Evolutionary conservation across 2,329 filamentous ascomycete genomes (phyloP).

Genomic region (Bipolaris victoriae): DNA sequence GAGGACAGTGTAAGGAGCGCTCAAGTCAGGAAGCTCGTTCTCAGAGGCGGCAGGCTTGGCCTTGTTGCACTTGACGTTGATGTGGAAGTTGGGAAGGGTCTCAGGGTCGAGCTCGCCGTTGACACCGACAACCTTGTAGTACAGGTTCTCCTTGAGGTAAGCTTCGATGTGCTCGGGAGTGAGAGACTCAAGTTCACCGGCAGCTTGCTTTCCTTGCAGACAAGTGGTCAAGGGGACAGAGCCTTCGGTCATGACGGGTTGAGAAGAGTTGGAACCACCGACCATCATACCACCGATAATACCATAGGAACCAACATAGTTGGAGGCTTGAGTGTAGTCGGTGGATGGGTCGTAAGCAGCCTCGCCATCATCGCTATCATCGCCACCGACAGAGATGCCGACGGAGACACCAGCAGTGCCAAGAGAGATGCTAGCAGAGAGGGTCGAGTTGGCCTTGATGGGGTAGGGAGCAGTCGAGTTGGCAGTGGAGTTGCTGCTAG

Average conservation of each 20-base stretch:
- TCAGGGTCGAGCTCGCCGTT: constrained; percentile 40
- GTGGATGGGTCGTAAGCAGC: constrained; percentile 33
- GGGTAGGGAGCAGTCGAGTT: constrained; percentile 24
- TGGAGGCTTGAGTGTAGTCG: constrained; percentile 38
- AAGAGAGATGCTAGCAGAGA: neutral
- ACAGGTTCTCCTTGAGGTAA: constrained; percentile 45
- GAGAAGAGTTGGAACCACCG: constrained; percentile 31
- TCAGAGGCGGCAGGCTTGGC: constrained; percentile 34
- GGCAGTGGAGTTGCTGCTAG: constrained; percentile 34
- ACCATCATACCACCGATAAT: constrained; percentile 40
- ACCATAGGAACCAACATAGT: constrained; percentile 44
- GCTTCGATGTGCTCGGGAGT: constrained; percentile 40
- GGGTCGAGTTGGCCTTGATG: neutral
- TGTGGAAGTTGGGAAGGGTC: constrained; percentile 42
- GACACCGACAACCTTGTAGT: constrained; percentile 44
- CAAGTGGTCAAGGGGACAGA: constrained; percentile 43
- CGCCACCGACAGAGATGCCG: constrained; percentile 22
- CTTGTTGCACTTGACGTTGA: constrained; percentile 40
- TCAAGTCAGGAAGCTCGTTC: constrained; percentile 39
- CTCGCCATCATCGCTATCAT: constrained; percentile 20
- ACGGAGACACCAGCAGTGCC: constrained; percentile 4
- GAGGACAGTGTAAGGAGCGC: constrained; percentile 36
- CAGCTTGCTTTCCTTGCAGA: constrained; percentile 42
- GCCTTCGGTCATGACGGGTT: constrained; percentile 40
- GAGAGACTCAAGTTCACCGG: constrained; percentile 40